phyloP scores from a whole-genome alignment of 2,329 filamentous ascomycete genomes.

The Pseudogymnoascus sp. region DNA sequence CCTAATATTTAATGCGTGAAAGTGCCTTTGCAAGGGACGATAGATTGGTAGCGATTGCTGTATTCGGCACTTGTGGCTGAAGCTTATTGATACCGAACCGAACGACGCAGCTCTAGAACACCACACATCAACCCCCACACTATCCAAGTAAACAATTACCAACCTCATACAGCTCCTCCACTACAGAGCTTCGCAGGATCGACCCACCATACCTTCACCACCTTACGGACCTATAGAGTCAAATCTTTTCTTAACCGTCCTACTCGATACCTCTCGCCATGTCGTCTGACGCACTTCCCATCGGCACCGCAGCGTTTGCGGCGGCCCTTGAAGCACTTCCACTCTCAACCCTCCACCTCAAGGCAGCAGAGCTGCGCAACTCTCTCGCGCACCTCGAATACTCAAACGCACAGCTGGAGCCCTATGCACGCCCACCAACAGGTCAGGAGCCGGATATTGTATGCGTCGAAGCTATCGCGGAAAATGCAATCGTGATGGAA shows the following conservation, averaged over 20 bases:
- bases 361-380: conserved; percentile 70
- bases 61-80: background rate
- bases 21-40: background rate
- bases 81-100: conserved; percentile 1
- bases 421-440: conserved; percentile 51
- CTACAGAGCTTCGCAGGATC: background rate
- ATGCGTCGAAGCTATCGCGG: conserved; percentile 66
- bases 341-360: conserved; percentile 60
- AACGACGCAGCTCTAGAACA: background rate
- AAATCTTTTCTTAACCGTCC: background rate
- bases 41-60: background rate
- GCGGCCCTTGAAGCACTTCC: conserved; percentile 62
- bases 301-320: conserved; percentile 57
- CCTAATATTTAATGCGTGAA: background rate
- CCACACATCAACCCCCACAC: background rate
- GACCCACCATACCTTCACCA: background rate
- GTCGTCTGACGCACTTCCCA: conserved; percentile 58
- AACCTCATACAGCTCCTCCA: background rate
- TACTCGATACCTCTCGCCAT: conserved; percentile 34
- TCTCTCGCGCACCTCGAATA: conserved; percentile 66
- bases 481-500: conserved; percentile 63
- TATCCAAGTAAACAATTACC: background rate
- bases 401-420: conserved; percentile 66
- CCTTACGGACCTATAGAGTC: background rate
- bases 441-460: conserved; percentile 52